Percentiles rank a stretch among this genome's conserved stretches.
These are phyloP conservation scores for Ceratobasidium sp. DNA, from an alignment of 1,284 basidiomycete genomes.

Conservation along the genomic window DNA sequence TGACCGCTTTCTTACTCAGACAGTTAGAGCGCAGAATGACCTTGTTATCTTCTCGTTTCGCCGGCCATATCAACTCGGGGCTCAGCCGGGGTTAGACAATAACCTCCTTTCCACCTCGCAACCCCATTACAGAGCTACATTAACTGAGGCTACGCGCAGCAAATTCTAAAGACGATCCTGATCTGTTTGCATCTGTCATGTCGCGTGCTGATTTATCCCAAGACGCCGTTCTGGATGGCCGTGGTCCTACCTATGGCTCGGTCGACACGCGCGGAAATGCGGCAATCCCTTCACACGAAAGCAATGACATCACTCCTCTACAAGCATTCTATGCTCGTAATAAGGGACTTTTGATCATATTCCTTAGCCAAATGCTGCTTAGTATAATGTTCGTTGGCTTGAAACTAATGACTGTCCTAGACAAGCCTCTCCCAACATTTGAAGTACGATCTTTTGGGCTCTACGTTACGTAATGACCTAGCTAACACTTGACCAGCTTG, in stretches of 20 bases:
- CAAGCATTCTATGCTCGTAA: background rate
- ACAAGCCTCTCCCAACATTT: constrained; percentile 26
- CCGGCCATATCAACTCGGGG: background rate
- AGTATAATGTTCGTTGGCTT: constrained; percentile 37
- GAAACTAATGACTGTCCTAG: constrained; percentile 18
- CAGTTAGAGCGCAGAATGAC: background rate
- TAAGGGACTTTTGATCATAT: constrained; percentile 32
- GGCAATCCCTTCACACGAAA: background rate
- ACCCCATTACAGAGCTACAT: too few species aligned
- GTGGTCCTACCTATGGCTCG: background rate
- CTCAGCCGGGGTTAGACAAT: background rate
- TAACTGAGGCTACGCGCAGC: too few species aligned
- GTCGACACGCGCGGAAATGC: background rate
- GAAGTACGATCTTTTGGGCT: constrained; percentile 10
- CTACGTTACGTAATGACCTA: too few species aligned
- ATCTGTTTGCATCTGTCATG: background rate
- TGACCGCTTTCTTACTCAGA: background rate
- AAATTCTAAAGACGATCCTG: too few species aligned
- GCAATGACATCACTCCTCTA: background rate
- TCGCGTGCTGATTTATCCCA: background rate
- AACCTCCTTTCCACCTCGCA: too few species aligned
- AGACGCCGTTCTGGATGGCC: background rate
- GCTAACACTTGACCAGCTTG: too few species aligned
- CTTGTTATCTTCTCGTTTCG: background rate
- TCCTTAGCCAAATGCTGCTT: constrained; percentile 25